Percentiles rank a stretch among this genome's conserved stretches.
Conservation (phyloP, 345 rosid species). For the Boechera retrofracta region DNA sequence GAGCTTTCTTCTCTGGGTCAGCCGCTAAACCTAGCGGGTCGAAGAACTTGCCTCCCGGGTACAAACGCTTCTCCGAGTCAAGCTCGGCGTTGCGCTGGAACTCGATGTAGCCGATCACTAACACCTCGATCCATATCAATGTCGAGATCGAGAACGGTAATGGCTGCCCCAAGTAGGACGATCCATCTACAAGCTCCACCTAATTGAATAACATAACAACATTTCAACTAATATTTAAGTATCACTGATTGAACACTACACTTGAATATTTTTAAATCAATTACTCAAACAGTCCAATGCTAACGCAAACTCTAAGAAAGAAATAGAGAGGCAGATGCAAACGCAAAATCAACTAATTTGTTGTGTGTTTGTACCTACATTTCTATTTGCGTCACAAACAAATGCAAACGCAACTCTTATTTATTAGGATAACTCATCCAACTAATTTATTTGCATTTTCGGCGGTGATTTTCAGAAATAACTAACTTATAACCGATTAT, state of each 20-base stretch:
- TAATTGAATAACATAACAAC: conserved; percentile 20
- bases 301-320: not conserved
- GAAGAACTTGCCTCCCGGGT: conserved; percentile 86
- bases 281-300: not conserved
- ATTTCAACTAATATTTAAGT: not conserved
- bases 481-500: too few relatives aligned
- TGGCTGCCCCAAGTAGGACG: conserved; percentile 92
- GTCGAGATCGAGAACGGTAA: conserved; percentile 84
- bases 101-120: conserved; percentile 89
- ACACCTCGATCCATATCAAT: conserved; percentile 84
- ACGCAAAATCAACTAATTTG: not conserved
- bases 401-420: conserved; percentile 14
- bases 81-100: conserved; percentile 93
- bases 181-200: conserved; percentile 94
- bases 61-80: conserved; percentile 87
- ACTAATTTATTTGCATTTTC: not conserved
- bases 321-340: not conserved
- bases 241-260: not conserved
- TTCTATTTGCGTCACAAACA: not conserved
- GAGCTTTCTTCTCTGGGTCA: conserved; percentile 90
- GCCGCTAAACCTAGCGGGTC: conserved; percentile 88
- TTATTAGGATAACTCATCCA: too few relatives aligned
- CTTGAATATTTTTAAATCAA: not conserved
- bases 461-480: not conserved
- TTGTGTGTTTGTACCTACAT: too few relatives aligned